Evolutionary conservation across 1,284 basidiomycete species (phyloP).

Genomic region (Wallemia ichthyophaga): DNA sequence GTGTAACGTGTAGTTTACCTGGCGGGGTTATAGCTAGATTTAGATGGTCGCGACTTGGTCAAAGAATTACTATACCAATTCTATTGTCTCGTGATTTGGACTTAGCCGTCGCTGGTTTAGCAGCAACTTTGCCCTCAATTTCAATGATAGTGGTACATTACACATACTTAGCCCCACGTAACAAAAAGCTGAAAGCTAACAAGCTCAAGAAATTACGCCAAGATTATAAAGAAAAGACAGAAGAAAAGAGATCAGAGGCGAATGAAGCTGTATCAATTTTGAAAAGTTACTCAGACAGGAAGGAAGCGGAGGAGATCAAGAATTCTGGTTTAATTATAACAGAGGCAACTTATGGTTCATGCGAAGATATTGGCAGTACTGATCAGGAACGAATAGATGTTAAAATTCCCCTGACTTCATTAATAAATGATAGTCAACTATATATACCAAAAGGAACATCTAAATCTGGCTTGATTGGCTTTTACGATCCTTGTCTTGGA

Average conservation of each 20-base stretch:
- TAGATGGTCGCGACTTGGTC: slow-evolving; percentile 23
- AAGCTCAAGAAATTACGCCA: slow-evolving; percentile 23
- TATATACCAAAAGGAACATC: slow-evolving; percentile 39
- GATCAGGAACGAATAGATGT: slow-evolving; percentile 35
- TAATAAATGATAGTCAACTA: slow-evolving; percentile 46
- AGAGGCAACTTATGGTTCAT: slow-evolving; percentile 32
- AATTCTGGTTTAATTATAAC: slow-evolving; percentile 29
- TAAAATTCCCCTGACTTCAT: slow-evolving; percentile 44
- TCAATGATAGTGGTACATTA: slow-evolving; percentile 25
- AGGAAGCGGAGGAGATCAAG: slow-evolving; percentile 16
- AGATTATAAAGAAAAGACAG: slow-evolving; percentile 28
- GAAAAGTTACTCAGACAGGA: slow-evolving; percentile 16
- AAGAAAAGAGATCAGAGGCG: slow-evolving; percentile 27
- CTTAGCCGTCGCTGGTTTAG: slow-evolving; percentile 19
- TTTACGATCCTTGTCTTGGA: slow-evolving; percentile 40
- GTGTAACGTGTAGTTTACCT: slow-evolving; percentile 12
- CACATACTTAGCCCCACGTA: slow-evolving; percentile 26
- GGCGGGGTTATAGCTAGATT: slow-evolving; percentile 14
- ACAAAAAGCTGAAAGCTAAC: slow-evolving; percentile 15
- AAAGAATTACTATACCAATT: slow-evolving; percentile 26
- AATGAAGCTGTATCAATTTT: slow-evolving; percentile 23
- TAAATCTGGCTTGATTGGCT: slow-evolving; percentile 37
- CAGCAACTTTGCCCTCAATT: slow-evolving; percentile 24
- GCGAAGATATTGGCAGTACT: not conserved
- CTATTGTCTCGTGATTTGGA: slow-evolving; percentile 23